A percentile compares a stretch with the other conserved stretches of the same genome.
Evolutionary conservation across 2,329 filamentous ascomycete species (phyloP).

Genomic region (Thelonectria discophora): DNA sequence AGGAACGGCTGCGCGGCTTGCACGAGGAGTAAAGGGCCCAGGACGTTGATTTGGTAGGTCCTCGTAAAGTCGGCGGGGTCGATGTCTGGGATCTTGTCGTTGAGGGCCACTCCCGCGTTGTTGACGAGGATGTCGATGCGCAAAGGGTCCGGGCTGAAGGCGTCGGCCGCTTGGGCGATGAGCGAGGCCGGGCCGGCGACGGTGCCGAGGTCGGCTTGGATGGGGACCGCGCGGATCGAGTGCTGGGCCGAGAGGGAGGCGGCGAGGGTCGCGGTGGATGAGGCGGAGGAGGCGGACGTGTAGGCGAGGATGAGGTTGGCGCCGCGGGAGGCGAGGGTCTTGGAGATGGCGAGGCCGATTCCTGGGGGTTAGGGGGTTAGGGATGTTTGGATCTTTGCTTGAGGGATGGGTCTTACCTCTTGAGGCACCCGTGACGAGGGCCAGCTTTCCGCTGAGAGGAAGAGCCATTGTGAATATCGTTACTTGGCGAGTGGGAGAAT

Average conservation of each 20-base stretch:
- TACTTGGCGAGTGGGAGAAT: slow-evolving; percentile 5
- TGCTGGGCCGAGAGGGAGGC: slow-evolving; percentile 52
- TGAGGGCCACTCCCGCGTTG: slow-evolving; percentile 76
- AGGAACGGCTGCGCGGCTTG: slow-evolving; percentile 76
- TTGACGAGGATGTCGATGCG: slow-evolving; percentile 76
- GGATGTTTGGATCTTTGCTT: too few relatives aligned
- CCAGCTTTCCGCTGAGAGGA: slow-evolving; percentile 76
- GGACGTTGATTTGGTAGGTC: slow-evolving; percentile 80
- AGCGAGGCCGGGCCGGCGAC: slow-evolving; percentile 36
- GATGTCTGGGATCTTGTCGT: slow-evolving; percentile 69
- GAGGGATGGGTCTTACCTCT: slow-evolving; percentile 75
- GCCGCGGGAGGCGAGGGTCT: slow-evolving; percentile 40
- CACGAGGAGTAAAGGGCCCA: slow-evolving; percentile 79
- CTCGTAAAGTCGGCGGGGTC: slow-evolving; percentile 70
- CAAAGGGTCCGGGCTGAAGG: slow-evolving; percentile 31
- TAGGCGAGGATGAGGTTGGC: slow-evolving; percentile 42
- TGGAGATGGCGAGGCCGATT: slow-evolving; percentile 38
- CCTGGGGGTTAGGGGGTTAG: slow-evolving; percentile 31
- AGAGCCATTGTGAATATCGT: slow-evolving; percentile 46
- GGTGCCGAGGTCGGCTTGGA: slow-evolving; percentile 65
- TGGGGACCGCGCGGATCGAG: slow-evolving; percentile 65
- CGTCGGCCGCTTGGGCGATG: slow-evolving; percentile 37
- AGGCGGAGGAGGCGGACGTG: slow-evolving; percentile 33
- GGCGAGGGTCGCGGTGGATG: slow-evolving; percentile 31
- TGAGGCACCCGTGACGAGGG: slow-evolving; percentile 81